A percentile compares a stretch with the other conserved stretches of the same genome.
phyloP scores from a whole-genome alignment of 129 eudicot genomes.

The carrot (Daucus carota) region DH1_v3.0 NC_030384.2:43575501-43576000 shows the following conservation, averaged over 20 bases:
- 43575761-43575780: slow-evolving; percentile 37
- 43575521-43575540: not conserved
- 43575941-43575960: not conserved
- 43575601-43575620: too few species aligned
- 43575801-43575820: slow-evolving; percentile 9
- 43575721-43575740: slow-evolving; percentile 23
- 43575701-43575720: slow-evolving; percentile 17
- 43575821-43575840: not conserved
- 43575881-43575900: not conserved
- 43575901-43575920: not conserved
- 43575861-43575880: not conserved
- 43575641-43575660: too few species aligned
- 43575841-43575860: slow-evolving; percentile 6
- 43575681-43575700: slow-evolving; percentile 50
- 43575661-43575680: slow-evolving; percentile 78
- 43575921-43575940: not conserved
- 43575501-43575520: not conserved
- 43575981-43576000: not conserved
- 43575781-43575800: slow-evolving; percentile 30
- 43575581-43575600: too few species aligned
- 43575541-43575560: not conserved
- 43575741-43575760: slow-evolving; percentile 49
- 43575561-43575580: not conserved
- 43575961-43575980: too few species aligned
- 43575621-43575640: too few species aligned